Evolutionary conservation across 2,329 filamentous ascomycete genomes (phyloP).

Genomic region (Tolypocladium sp.): DNA sequence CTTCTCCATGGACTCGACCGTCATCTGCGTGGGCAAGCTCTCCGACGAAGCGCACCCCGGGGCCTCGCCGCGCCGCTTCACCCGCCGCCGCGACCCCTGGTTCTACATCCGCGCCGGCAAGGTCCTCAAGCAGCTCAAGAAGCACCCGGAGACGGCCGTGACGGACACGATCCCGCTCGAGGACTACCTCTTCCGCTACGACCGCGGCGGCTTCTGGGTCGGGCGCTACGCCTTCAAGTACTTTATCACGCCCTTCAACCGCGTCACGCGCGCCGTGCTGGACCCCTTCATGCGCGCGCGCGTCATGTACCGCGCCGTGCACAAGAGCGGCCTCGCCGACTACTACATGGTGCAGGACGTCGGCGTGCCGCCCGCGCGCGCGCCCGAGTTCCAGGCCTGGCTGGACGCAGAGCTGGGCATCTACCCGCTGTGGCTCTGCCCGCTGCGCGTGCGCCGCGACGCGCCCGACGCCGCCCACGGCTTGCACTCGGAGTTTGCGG

Average conservation of each 20-base stretch:
- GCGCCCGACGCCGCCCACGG: constrained; percentile 32
- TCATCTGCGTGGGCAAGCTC: constrained; percentile 53
- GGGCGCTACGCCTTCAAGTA: constrained; percentile 54
- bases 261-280: constrained; percentile 49
- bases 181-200: constrained; percentile 65
- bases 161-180: constrained; percentile 49
- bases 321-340: constrained; percentile 50
- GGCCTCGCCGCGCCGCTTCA: constrained; percentile 35
- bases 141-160: constrained; percentile 6
- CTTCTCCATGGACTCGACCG: constrained; percentile 44
- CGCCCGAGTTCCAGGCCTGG: constrained; percentile 37
- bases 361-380: constrained; percentile 35
- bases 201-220: constrained; percentile 62
- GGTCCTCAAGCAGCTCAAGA: constrained; percentile 18
- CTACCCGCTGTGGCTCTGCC: constrained; percentile 50
- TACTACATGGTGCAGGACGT: constrained; percentile 59
- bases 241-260: constrained; percentile 57
- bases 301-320: constrained; percentile 56
- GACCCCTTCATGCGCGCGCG: constrained; percentile 55
- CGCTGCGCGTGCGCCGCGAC: constrained; percentile 34
- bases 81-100: constrained; percentile 56
- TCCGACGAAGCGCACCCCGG: constrained; percentile 33
- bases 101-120: constrained; percentile 60
- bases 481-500: constrained; percentile 36
- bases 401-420: constrained; percentile 34